Evolutionary conservation across 768 basidiomycete genomes (phyloP).

Genomic region (Leucocoprinus sp.): DNA sequence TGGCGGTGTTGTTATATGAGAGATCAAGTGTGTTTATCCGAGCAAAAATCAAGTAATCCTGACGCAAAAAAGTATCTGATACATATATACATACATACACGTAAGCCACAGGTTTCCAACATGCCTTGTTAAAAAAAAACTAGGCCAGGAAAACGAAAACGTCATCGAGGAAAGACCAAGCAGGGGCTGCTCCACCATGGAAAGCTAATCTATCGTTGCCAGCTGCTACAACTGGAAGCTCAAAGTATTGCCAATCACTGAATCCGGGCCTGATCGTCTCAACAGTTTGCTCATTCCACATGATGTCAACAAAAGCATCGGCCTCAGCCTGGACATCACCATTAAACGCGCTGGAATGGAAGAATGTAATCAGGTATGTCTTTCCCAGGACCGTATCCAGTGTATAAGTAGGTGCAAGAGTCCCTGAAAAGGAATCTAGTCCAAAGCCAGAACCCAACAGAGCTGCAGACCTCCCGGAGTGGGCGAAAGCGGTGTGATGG

Average conservation of each 20-base stretch:
- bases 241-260: slow-evolving; percentile 28
- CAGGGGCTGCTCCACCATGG: slow-evolving; percentile 36
- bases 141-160: slow-evolving; percentile 20
- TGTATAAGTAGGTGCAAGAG: slow-evolving; percentile 24
- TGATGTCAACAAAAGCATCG: slow-evolving; percentile 28
- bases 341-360: slow-evolving; percentile 30
- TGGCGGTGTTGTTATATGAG: slow-evolving; percentile 5
- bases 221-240: slow-evolving; percentile 25
- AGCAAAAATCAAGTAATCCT: no score
- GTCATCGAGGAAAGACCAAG: slow-evolving; percentile 44
- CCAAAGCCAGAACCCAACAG: slow-evolving; percentile 37
- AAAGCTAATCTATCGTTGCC: slow-evolving; percentile 32
- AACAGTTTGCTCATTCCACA: slow-evolving; percentile 34
- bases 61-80: no score
- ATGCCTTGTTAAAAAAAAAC: neutral
- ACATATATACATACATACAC: neutral
- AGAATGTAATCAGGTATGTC: slow-evolving; percentile 34
- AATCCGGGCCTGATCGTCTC: slow-evolving; percentile 28
- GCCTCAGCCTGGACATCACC: slow-evolving; percentile 24
- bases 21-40: no score
- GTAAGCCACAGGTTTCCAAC: neutral
- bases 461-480: slow-evolving; percentile 29
- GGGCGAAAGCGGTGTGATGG: slow-evolving; percentile 32
- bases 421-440: slow-evolving; percentile 29
- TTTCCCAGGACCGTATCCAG: slow-evolving; percentile 28